These are phyloP conservation scores for Cyberlindnera euphorbiae DNA, from an alignment of 805 yeast species.

Conservation along the genomic window DNA sequence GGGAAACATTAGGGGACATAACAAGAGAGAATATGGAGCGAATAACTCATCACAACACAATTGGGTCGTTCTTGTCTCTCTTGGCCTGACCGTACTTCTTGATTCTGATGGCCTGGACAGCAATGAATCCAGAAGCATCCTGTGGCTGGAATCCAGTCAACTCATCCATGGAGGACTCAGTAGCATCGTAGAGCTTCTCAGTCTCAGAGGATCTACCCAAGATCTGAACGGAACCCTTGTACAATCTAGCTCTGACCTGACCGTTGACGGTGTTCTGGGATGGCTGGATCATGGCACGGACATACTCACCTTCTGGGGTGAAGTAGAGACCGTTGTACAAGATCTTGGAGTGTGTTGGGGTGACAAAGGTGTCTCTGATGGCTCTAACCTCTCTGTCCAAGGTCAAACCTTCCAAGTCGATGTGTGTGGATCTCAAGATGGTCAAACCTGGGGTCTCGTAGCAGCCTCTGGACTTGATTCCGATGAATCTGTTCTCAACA, in stretches of 20 bases:
- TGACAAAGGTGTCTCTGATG: constrained; percentile 92
- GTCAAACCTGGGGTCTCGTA: constrained; percentile 99
- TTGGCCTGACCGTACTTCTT: constrained; percentile 97
- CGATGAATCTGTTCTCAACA: constrained; percentile 98
- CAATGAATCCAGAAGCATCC: constrained; percentile 95
- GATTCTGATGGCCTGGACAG: constrained; percentile 96
- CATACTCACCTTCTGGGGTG: constrained; percentile 97
- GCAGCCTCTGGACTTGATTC: constrained; percentile 98
- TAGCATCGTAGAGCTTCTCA: constrained; percentile 95
- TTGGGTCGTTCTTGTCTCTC: constrained; percentile 62
- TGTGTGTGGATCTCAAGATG: constrained; percentile 86
- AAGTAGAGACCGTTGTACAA: constrained; percentile 97
- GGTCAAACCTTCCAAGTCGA: constrained; percentile 95
- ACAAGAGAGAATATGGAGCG: no score
- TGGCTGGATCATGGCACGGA: constrained; percentile 89
- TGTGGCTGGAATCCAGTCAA: constrained; percentile 96
- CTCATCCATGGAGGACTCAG: constrained; percentile 99
- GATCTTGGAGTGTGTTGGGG: constrained; percentile 83
- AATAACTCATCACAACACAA: constrained; percentile 32
- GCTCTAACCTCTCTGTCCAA: constrained; percentile 97
- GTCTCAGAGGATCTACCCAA: constrained; percentile 94
- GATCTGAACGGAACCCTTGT: constrained; percentile 82
- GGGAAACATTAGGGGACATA: no score
- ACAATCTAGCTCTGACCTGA: constrained; percentile 86
- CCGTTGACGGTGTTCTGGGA: constrained; percentile 96